phyloP scores from a whole-genome alignment of 108 stramenopile species.

The Aureococcus anophagefferens region DNA sequence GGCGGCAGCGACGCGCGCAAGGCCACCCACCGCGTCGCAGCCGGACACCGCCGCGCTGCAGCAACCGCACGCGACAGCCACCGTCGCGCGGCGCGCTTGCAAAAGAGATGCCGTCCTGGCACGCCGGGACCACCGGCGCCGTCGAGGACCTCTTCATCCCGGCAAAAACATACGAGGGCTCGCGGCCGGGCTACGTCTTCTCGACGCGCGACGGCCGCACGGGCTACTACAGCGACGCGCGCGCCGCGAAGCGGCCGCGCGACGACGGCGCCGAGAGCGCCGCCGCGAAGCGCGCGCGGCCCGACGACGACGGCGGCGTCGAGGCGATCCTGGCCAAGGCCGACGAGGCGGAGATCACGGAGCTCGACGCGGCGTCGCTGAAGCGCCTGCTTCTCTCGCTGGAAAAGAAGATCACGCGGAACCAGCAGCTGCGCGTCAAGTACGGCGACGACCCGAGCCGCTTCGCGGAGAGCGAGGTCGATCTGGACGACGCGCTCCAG shows the following conservation, averaged over 20 bases:
- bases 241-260: too few species aligned
- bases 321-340: not conserved
- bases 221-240: slow-evolving; percentile 33
- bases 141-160: too few species aligned
- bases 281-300: not conserved
- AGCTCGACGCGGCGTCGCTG: not conserved
- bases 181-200: slow-evolving; percentile 27
- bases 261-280: not conserved
- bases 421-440: slow-evolving; percentile 41
- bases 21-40: too few species aligned
- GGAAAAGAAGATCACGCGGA: slow-evolving; percentile 32
- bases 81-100: too few species aligned
- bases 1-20: too few species aligned
- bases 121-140: too few species aligned
- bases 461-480: slow-evolving; percentile 43
- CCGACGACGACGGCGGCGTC: too few species aligned
- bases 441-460: slow-evolving; percentile 38
- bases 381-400: slow-evolving; percentile 21
- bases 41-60: too few species aligned
- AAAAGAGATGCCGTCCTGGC: too few species aligned
- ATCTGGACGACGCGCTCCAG: slow-evolving; percentile 35
- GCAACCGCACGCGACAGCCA: too few species aligned
- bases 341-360: slow-evolving; percentile 1
- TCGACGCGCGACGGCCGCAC: slow-evolving; percentile 24
- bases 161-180: slow-evolving; percentile 32